Evolutionary conservation across 768 basidiomycete genomes (phyloP).

Genomic region (Hygrocybe coccinea): DNA sequence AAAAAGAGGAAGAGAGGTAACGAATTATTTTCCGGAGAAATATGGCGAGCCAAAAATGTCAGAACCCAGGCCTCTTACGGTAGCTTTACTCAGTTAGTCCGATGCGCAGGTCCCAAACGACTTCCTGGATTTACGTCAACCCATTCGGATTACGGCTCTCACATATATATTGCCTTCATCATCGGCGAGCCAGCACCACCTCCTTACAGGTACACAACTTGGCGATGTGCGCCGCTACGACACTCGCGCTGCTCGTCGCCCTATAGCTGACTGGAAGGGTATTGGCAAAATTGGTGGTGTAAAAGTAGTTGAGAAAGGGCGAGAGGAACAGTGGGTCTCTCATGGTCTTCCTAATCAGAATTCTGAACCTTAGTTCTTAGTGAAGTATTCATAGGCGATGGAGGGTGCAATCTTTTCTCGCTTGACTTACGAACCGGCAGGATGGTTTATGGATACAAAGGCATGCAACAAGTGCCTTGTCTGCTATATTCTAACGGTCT

Average conservation of each 20-base stretch:
- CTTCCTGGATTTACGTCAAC: slow-evolving; percentile 66
- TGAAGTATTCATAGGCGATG: slow-evolving; percentile 66
- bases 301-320: slow-evolving; percentile 52
- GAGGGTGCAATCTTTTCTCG: slow-evolving; percentile 56
- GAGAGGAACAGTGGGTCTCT: slow-evolving; percentile 55
- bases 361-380: slow-evolving; percentile 32
- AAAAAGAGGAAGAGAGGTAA: slow-evolving; percentile 60
- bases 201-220: slow-evolving; percentile 67
- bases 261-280: slow-evolving; percentile 62
- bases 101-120: slow-evolving; percentile 63
- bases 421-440: slow-evolving; percentile 67
- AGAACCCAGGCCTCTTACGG: slow-evolving; percentile 9
- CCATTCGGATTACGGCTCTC: slow-evolving; percentile 69
- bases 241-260: slow-evolving; percentile 60
- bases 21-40: slow-evolving; percentile 61
- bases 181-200: slow-evolving; percentile 37
- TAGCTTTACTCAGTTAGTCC: neutral
- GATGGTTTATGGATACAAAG: slow-evolving; percentile 63
- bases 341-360: neutral
- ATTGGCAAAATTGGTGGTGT: slow-evolving; percentile 61
- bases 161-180: slow-evolving; percentile 46
- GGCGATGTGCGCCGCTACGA: slow-evolving; percentile 79
- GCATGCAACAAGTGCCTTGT: slow-evolving; percentile 27
- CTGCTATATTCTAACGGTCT: neutral
- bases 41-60: slow-evolving; percentile 85